Conservation (phyloP, 176 grass and related monocot genomes). For the Zea mays region Zm-B73-REFERENCE-NAM-5.0 NC_050104.1:138831001-138831500, state of each 20-base stretch:
- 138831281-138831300: too few relatives aligned
- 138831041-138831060: constrained; percentile 33
- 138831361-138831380: constrained; percentile 55
- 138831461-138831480: constrained; percentile 36
- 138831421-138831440: constrained; percentile 9
- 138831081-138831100: background rate
- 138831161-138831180: background rate
- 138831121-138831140: background rate
- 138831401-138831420: constrained; percentile 12
- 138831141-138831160: background rate
- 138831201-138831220: constrained; percentile 34
- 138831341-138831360: constrained; percentile 1
- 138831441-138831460: constrained; percentile 44
- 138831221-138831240: constrained; percentile 46
- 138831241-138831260: constrained; percentile 50
- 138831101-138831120: background rate
- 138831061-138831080: background rate
- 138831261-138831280: constrained; percentile 32
- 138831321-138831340: too few relatives aligned
- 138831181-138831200: constrained; percentile 28
- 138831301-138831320: background rate
- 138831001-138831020: constrained; percentile 34
- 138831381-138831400: constrained; percentile 44
- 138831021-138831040: constrained; percentile 45
- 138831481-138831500: constrained; percentile 41